Conservation (phyloP, 2,329 filamentous ascomycete genomes). For the Neopestalotiopsis rosae region DNA sequence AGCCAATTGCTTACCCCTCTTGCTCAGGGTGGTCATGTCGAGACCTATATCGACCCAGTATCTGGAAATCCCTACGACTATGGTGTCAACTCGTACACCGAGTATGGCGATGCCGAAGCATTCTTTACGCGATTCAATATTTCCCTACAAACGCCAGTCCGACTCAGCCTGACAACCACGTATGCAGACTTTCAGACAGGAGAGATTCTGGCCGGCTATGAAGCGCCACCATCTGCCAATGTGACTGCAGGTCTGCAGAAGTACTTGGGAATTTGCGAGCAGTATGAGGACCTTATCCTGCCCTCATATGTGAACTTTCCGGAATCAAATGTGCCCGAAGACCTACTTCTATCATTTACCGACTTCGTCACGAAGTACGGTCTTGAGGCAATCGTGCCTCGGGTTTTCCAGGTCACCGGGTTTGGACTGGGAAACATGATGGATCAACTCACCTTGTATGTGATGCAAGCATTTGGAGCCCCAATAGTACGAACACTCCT, state of each 20-base stretch:
- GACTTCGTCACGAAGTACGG: conserved; percentile 53
- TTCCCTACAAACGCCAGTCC: conserved; percentile 28
- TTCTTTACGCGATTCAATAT: conserved; percentile 53
- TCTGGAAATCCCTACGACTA: conserved; percentile 39
- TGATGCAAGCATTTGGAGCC: conserved; percentile 47
- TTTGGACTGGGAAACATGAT: conserved; percentile 51
- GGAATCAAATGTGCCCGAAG: conserved; percentile 42
- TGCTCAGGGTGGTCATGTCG: conserved; percentile 49
- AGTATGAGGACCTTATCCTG: conserved; percentile 38
- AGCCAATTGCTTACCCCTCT: not conserved
- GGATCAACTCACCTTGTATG: conserved; percentile 48
- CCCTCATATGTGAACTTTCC: conserved; percentile 47
- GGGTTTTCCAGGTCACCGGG: conserved; percentile 44
- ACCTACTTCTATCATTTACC: conserved; percentile 52
- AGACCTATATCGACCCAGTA: conserved; percentile 52
- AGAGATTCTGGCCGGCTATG: conserved; percentile 30
- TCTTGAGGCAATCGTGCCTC: conserved; percentile 46
- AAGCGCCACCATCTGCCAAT: conserved; percentile 27
- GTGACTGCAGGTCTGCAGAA: conserved; percentile 24
- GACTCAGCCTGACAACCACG: conserved; percentile 33
- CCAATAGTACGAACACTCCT: conserved; percentile 40
- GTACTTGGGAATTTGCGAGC: conserved; percentile 34
- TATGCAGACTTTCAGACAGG: conserved; percentile 46
- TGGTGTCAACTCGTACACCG: conserved; percentile 43
- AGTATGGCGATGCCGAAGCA: conserved; percentile 42